Evolutionary conservation across 305 asterid species (phyloP).

Genomic region (Fraxinus sp.): DNA sequence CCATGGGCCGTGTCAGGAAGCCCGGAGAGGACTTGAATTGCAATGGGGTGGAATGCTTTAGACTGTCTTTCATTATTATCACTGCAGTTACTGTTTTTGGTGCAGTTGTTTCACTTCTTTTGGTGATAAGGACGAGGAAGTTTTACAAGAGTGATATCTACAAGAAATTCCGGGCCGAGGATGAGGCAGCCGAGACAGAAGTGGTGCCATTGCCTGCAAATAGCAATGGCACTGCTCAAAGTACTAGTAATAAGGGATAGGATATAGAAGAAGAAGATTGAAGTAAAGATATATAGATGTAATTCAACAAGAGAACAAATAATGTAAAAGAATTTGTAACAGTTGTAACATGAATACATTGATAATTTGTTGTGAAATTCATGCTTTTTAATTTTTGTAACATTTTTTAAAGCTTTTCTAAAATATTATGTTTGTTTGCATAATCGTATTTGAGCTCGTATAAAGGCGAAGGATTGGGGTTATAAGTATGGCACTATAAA

Average conservation of each 20-base stretch:
- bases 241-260: conserved; percentile 17
- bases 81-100: conserved; percentile 64
- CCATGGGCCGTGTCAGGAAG: conserved; percentile 27
- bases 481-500: too few species aligned
- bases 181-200: conserved; percentile 35
- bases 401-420: too few species aligned
- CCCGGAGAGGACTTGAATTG: conserved; percentile 56
- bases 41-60: conserved; percentile 56
- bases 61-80: conserved; percentile 56
- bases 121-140: conserved; percentile 64
- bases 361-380: too few species aligned
- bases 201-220: conserved; percentile 26
- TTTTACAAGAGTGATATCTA: conserved; percentile 75
- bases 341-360: too few species aligned
- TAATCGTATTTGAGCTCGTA: too few species aligned
- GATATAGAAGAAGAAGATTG: background rate
- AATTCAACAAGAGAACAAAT: background rate
- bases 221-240: conserved; percentile 22
- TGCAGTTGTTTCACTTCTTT: conserved; percentile 48
- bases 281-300: background rate
- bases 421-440: too few species aligned
- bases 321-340: too few species aligned
- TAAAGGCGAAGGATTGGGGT: too few species aligned
- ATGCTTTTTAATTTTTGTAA: too few species aligned
- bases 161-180: conserved; percentile 55